phyloP scores from a whole-genome alignment of 805 yeast genomes.

The Yarrowia sp. region DNA sequence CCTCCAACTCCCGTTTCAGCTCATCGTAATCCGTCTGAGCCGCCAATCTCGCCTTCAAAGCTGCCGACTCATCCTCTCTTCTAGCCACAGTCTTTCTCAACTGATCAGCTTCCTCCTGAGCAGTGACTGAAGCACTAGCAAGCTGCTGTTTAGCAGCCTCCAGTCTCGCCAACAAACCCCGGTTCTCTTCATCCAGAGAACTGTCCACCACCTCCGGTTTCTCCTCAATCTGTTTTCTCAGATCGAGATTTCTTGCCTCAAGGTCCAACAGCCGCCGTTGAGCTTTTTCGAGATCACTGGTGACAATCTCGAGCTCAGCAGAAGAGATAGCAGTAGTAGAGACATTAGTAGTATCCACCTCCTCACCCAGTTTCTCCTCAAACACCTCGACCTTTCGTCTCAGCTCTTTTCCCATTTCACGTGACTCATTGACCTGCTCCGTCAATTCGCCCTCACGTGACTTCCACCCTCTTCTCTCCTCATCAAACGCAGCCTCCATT shows the following conservation, averaged over 20 bases:
- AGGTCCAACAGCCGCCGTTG: slow-evolving; percentile 66
- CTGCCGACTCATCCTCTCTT: slow-evolving; percentile 46
- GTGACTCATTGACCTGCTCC: slow-evolving; percentile 52
- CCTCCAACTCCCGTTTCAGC: slow-evolving; percentile 68
- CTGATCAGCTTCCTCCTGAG: slow-evolving; percentile 38
- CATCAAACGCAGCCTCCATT: slow-evolving; percentile 63
- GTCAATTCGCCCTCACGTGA: slow-evolving; percentile 53
- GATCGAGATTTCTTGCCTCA: slow-evolving; percentile 73
- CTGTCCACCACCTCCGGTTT: slow-evolving; percentile 29
- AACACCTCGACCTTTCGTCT: slow-evolving; percentile 64
- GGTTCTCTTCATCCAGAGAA: slow-evolving; percentile 55
- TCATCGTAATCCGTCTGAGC: slow-evolving; percentile 73
- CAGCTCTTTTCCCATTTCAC: slow-evolving; percentile 60
- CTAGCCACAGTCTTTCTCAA: background rate
- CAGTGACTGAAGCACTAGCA: slow-evolving; percentile 32
- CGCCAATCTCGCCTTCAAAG: slow-evolving; percentile 50
- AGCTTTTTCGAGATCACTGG: slow-evolving; percentile 70
- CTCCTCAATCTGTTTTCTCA: slow-evolving; percentile 63
- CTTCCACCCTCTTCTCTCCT: slow-evolving; percentile 68
- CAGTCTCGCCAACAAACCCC: slow-evolving; percentile 55
- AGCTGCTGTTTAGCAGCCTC: slow-evolving; percentile 46
- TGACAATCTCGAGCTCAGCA: slow-evolving; percentile 58
- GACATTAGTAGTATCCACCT: background rate
- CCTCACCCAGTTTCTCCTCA: slow-evolving; percentile 46
- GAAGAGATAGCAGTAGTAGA: slow-evolving; percentile 25